A percentile compares a stretch with the other conserved stretches of the same genome.
phyloP scores from a whole-genome alignment of 2,329 filamentous ascomycete genomes.

The Neofusicoccum parvum region DNA sequence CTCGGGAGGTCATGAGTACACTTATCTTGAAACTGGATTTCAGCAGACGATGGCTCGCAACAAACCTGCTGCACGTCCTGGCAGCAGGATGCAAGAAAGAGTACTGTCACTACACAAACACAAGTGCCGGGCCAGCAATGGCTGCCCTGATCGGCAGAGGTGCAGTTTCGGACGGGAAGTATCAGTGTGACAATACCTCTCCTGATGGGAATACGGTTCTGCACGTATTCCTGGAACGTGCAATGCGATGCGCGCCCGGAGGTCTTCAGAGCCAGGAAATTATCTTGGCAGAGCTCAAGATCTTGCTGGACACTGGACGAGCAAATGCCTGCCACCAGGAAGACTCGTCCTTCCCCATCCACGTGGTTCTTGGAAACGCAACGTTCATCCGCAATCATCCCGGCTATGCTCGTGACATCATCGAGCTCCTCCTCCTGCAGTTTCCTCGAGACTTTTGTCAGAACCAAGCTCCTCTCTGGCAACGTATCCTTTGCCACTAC shows the following conservation, averaged over 20 bases:
- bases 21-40: neutral
- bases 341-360: neutral
- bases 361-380: neutral
- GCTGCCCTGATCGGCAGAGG: neutral
- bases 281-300: neutral
- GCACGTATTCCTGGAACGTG: neutral
- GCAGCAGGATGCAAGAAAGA: neutral
- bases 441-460: neutral
- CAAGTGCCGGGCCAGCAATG: neutral
- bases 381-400: neutral
- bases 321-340: neutral
- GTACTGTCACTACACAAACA: neutral
- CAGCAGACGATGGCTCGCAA: neutral
- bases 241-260: neutral
- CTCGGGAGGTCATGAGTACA: neutral
- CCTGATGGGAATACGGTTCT: neutral
- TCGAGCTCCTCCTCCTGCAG: neutral
- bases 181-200: neutral
- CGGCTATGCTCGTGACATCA: neutral
- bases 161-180: neutral
- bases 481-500: neutral
- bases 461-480: neutral
- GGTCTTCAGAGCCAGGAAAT: neutral
- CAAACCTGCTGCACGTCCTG: neutral
- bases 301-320: neutral